A percentile compares a stretch with the other conserved stretches of the same genome.
phyloP scores from a whole-genome alignment of 2,329 filamentous ascomycete genomes.

The Penicillium sp. region DNA sequence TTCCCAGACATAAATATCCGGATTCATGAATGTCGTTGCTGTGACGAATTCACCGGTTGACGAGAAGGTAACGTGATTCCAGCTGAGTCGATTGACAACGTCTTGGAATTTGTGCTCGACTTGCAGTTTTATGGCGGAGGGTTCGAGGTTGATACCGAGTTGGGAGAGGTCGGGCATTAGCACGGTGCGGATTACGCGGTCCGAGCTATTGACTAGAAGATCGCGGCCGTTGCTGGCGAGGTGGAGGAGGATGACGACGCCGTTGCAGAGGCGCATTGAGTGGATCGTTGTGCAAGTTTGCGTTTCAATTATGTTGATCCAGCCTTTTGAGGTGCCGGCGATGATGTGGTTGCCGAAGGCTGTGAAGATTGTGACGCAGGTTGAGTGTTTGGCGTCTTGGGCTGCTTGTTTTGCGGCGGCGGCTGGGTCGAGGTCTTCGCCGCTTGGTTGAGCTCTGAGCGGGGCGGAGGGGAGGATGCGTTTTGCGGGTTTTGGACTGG shows the following conservation, averaged over 20 bases:
- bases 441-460: constrained; percentile 64
- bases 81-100: constrained; percentile 87
- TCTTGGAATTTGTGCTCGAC: constrained; percentile 98
- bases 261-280: constrained; percentile 81
- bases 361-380: constrained; percentile 87
- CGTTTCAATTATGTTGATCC: constrained; percentile 90
- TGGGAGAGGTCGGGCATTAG: constrained; percentile 71
- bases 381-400: constrained; percentile 91
- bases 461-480: constrained; percentile 77
- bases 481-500: constrained; percentile 65
- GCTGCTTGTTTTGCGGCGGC: constrained; percentile 78
- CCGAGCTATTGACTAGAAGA: constrained; percentile 85
- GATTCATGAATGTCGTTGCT: constrained; percentile 95
- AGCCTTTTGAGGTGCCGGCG: constrained; percentile 90
- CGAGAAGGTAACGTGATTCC: constrained; percentile 97
- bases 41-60: constrained; percentile 93
- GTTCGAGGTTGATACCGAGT: constrained; percentile 60
- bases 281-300: constrained; percentile 77
- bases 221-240: constrained; percentile 81
- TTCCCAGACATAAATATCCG: constrained; percentile 98
- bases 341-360: constrained; percentile 82
- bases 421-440: constrained; percentile 57
- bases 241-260: constrained; percentile 82
- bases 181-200: constrained; percentile 91
- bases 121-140: constrained; percentile 81